Percentiles rank a stretch among this genome's conserved stretches.
Evolutionary conservation across 148 eudicot genomes (phyloP).

Genomic region (Amaranthus cruentus): DNA sequence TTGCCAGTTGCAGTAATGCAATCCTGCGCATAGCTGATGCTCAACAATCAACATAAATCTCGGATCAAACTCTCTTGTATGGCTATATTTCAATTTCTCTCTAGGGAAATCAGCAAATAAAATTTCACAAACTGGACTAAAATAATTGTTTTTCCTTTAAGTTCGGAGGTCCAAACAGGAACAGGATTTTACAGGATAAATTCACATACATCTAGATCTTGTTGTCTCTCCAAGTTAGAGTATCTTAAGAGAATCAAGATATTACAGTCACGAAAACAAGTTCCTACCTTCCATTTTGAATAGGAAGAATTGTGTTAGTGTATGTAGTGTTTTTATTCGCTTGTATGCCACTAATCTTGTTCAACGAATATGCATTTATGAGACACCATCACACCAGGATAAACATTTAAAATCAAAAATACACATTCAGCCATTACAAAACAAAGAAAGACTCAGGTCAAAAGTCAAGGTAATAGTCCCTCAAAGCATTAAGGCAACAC

Average conservation of each 20-base stretch:
- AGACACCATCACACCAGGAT: background rate
- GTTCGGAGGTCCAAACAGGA: background rate
- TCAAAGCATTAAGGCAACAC: background rate
- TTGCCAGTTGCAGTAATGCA: background rate
- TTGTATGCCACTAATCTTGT: background rate
- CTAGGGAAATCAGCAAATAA: background rate
- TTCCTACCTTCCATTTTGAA: background rate
- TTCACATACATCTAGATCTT: background rate
- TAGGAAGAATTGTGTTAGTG: background rate
- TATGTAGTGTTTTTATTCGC: background rate
- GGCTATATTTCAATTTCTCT: background rate
- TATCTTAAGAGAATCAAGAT: background rate
- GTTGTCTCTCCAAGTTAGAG: background rate
- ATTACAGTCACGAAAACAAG: background rate
- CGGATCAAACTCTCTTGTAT: background rate
- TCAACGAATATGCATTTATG: background rate
- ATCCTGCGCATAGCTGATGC: background rate
- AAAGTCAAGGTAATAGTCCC: background rate
- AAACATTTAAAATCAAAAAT: background rate
- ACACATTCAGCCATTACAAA: no score
- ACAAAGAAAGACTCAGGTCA: no score
- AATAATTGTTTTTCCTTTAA: background rate
- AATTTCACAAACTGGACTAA: background rate
- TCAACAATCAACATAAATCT: background rate
- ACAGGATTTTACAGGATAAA: background rate